A percentile compares a stretch with the other conserved stretches of the same genome.
These are phyloP conservation scores for Rhizophagus clarus DNA, from an alignment of 192 early-diverging fungal genomes.

Conservation along the genomic window DNA sequence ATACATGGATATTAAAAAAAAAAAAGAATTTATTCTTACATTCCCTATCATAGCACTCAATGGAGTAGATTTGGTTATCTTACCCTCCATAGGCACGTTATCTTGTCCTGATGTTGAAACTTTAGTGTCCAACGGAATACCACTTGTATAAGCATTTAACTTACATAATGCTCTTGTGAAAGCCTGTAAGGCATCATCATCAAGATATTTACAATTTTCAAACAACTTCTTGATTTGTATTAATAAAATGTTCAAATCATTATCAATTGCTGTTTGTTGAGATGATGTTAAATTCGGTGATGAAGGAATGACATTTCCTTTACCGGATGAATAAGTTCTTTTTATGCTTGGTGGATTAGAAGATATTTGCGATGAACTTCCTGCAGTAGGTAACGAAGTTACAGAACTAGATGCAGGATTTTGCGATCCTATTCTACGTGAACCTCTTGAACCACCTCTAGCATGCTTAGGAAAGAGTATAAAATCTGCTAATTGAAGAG, in stretches of 20 bases:
- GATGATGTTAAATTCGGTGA: background rate
- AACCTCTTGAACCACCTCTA: conserved; percentile 39
- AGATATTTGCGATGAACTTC: conserved; percentile 21
- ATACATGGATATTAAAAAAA: background rate
- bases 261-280: conserved; percentile 46
- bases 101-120: background rate
- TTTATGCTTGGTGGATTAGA: conserved; percentile 29
- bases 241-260: conserved; percentile 48
- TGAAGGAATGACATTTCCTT: background rate
- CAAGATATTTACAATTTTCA: conserved; percentile 64
- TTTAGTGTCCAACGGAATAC: conserved; percentile 39
- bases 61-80: conserved; percentile 36
- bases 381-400: conserved; percentile 30
- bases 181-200: conserved; percentile 58
- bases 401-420: conserved; percentile 18
- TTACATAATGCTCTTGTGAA: conserved; percentile 71
- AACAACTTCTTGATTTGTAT: conserved; percentile 68
- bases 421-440: conserved; percentile 39
- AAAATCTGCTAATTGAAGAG: conserved; percentile 85
- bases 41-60: conserved; percentile 41
- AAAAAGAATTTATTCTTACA: conserved; percentile 26
- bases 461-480: conserved; percentile 57
- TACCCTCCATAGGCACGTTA: conserved; percentile 27
- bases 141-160: conserved; percentile 56
- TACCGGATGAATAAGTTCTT: background rate